phyloP scores from a whole-genome alignment of 2,329 filamentous ascomycete genomes.

The Boeremia lycopersici region DNA sequence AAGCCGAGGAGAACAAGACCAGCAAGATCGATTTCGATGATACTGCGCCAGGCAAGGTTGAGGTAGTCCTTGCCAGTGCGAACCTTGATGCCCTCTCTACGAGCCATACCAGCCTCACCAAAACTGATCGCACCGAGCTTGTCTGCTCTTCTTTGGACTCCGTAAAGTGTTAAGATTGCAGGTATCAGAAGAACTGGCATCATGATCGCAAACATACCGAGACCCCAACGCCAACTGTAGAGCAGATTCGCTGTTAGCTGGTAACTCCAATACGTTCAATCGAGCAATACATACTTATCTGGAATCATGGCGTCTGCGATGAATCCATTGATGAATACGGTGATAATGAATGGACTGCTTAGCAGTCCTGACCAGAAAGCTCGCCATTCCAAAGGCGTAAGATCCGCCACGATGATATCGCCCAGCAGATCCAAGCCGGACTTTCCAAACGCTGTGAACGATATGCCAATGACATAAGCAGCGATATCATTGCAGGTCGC shows the following conservation, averaged over 20 bases:
- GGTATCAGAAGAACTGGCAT: background rate
- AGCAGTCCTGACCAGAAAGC: background rate
- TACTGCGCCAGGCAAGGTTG: background rate
- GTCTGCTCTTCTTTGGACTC: background rate
- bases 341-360: background rate
- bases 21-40: background rate
- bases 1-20: background rate
- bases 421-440: background rate
- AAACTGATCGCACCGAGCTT: background rate
- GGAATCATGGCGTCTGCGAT: constrained; percentile 1
- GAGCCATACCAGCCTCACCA: background rate
- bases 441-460: background rate
- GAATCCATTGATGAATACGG: background rate
- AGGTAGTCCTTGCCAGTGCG: background rate
- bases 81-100: background rate
- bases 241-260: background rate
- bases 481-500: background rate
- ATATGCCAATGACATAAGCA: background rate
- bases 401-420: constrained; percentile 1
- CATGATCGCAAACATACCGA: background rate
- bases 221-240: background rate
- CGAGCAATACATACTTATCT: background rate
- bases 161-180: background rate
- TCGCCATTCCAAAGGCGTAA: background rate
- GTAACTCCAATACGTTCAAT: background rate